Evolutionary conservation across 2,329 filamentous ascomycete species (phyloP).

Genomic region (Penicillium rolfsii): DNA sequence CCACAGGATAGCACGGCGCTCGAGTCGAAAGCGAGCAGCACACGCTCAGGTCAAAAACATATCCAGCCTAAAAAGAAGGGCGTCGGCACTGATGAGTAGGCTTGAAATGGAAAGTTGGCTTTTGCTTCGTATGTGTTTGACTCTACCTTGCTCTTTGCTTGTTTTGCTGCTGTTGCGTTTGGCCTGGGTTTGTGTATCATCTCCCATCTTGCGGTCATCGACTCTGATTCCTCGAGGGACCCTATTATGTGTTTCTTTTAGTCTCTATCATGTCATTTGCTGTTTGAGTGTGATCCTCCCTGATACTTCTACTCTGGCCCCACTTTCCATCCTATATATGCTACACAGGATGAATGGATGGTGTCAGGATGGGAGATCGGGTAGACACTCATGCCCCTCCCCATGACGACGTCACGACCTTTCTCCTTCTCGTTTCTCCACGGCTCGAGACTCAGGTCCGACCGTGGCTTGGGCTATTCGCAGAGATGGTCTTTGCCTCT

Average conservation of each 20-base stretch:
- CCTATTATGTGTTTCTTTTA: conserved; percentile 12
- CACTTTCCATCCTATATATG: neutral
- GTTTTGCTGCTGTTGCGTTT: neutral
- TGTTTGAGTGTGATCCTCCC: conserved; percentile 4
- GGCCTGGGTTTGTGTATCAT: conserved; percentile 20
- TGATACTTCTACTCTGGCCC: neutral
- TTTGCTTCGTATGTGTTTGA: conserved; percentile 11
- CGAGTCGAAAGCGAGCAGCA: conserved; percentile 26
- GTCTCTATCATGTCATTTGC: conserved; percentile 3
- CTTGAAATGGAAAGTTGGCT: conserved; percentile 25
- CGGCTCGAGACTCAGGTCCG: conserved; percentile 21
- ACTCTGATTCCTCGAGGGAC: conserved; percentile 5
- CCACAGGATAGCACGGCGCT: conserved; percentile 27
- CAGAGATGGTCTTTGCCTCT: conserved; percentile 27
- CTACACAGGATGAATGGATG: neutral
- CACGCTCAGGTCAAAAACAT: conserved; percentile 39
- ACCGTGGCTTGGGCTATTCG: conserved; percentile 29
- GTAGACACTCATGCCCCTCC: neutral
- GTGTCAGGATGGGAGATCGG: neutral
- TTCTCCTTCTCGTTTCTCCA: conserved; percentile 28
- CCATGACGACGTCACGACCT: conserved; percentile 41
- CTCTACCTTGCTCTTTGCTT: neutral
- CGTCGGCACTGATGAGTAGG: conserved; percentile 39
- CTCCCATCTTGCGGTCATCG: conserved; percentile 9
- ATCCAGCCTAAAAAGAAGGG: conserved; percentile 47